Evolutionary conservation across 176 grass and related monocot species (phyloP).

Genomic region (Ensete glaucum): DNA sequence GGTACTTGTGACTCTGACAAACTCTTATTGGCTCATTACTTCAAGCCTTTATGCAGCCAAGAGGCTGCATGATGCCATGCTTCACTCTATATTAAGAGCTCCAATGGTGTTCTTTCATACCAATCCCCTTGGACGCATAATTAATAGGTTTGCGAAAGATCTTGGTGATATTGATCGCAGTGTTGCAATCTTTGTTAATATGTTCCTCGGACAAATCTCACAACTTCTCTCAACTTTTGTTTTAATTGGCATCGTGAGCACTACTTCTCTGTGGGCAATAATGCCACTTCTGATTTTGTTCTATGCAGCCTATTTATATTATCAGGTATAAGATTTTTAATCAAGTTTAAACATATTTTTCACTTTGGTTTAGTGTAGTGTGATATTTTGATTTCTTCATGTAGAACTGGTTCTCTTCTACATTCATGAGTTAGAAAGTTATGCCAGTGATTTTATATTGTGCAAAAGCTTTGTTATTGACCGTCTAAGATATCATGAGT

Average conservation of each 20-base stretch:
- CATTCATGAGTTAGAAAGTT: neutral
- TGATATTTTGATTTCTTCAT: too few relatives aligned
- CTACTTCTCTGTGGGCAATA: constrained; percentile 93
- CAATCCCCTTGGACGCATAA: constrained; percentile 96
- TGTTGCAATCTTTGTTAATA: constrained; percentile 78
- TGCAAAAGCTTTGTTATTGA: neutral
- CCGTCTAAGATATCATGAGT: too few relatives aligned
- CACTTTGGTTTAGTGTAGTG: too few relatives aligned
- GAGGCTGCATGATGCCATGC: constrained; percentile 87
- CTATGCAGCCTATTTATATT: constrained; percentile 89
- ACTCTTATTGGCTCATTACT: constrained; percentile 82
- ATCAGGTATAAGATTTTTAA: constrained; percentile 65
- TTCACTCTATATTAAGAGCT: constrained; percentile 90
- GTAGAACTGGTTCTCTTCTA: too few relatives aligned
- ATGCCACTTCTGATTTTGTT: constrained; percentile 96
- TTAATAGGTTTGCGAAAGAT: constrained; percentile 99
- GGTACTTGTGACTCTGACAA: constrained; percentile 72
- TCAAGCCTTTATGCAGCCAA: constrained; percentile 81
- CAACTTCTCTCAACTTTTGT: constrained; percentile 93
- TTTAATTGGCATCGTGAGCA: constrained; percentile 94
- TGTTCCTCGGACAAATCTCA: constrained; percentile 91
- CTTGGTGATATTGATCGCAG: constrained; percentile 82
- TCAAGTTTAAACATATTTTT: too few relatives aligned
- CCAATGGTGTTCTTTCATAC: constrained; percentile 99
- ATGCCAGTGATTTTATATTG: neutral